A percentile compares a stretch with the other conserved stretches of the same genome.
These are phyloP conservation scores for Boeremia lycopersici DNA, from an alignment of 2,329 filamentous ascomycete species.

Conservation along the genomic window DNA sequence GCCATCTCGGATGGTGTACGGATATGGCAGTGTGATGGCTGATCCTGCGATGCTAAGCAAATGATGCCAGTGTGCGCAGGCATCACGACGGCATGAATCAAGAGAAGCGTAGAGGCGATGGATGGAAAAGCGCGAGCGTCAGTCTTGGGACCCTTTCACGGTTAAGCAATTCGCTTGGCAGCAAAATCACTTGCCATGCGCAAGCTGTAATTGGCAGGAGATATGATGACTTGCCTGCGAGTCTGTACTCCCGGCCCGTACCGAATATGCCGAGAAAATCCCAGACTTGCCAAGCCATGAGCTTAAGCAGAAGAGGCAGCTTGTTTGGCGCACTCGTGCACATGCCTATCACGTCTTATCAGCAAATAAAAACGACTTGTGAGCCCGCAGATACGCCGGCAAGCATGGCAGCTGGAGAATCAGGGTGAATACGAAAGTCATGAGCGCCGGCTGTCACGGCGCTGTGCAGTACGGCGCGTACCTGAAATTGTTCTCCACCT, in stretches of 20 bases:
- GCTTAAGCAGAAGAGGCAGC: conserved; percentile 17
- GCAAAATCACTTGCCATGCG: background rate
- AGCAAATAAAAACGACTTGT: background rate
- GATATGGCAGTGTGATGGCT: conserved; percentile 6
- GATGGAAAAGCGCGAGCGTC: background rate
- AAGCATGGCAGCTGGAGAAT: background rate
- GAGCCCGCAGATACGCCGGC: background rate
- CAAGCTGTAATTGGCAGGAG: conserved; percentile 2
- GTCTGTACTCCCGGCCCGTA: conserved; percentile 5
- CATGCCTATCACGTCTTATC: conserved; percentile 11
- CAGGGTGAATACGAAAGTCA: background rate
- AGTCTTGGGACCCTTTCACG: background rate
- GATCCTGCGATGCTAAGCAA: conserved; percentile 10
- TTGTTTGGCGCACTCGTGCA: conserved; percentile 1
- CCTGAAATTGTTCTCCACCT: too few species aligned
- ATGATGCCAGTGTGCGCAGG: conserved; percentile 7
- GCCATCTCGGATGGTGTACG: background rate
- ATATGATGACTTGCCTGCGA: background rate
- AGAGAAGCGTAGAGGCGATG: background rate
- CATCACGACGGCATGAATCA: conserved; percentile 1
- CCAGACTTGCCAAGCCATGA: conserved; percentile 5
- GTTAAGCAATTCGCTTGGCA: conserved; percentile 5
- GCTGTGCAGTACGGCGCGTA: too few species aligned
- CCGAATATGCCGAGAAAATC: background rate
- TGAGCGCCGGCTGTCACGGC: background rate